Conservation (phyloP, 306 rosid species). For the Rosa multiflora region DNA sequence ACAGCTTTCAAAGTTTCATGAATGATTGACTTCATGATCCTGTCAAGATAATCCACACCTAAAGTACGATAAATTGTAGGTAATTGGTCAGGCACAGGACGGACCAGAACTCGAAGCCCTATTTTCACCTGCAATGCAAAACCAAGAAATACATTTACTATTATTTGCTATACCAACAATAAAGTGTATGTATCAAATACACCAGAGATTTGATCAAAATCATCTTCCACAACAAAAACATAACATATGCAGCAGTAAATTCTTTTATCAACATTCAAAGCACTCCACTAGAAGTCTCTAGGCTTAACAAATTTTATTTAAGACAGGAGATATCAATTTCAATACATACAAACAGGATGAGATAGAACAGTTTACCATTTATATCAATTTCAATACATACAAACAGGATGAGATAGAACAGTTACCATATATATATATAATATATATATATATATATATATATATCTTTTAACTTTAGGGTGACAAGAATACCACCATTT, state of each 20-base stretch:
- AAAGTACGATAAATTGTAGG: constrained; percentile 70
- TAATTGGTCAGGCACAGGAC: constrained; percentile 62
- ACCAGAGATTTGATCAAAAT: background rate
- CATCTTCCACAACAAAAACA: background rate
- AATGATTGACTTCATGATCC: constrained; percentile 76
- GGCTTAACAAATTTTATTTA: background rate
- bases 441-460: too few relatives aligned
- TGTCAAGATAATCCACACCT: constrained; percentile 67
- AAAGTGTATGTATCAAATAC: background rate
- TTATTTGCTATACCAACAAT: background rate
- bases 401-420: background rate
- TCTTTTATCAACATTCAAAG: background rate
- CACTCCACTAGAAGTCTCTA: background rate
- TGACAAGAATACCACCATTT: background rate
- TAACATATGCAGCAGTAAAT: background rate
- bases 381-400: background rate
- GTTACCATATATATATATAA: background rate
- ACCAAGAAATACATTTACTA: background rate
- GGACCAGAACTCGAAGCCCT: constrained; percentile 82
- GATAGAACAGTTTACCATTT: background rate
- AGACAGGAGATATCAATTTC: background rate
- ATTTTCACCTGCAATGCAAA: constrained; percentile 61
- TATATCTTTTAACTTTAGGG: background rate
- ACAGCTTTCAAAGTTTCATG: constrained; percentile 89
- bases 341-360: background rate